Evolutionary conservation across 495 filamentous ascomycete genomes (phyloP).

Genomic region (Parathielavia appendiculata): DNA sequence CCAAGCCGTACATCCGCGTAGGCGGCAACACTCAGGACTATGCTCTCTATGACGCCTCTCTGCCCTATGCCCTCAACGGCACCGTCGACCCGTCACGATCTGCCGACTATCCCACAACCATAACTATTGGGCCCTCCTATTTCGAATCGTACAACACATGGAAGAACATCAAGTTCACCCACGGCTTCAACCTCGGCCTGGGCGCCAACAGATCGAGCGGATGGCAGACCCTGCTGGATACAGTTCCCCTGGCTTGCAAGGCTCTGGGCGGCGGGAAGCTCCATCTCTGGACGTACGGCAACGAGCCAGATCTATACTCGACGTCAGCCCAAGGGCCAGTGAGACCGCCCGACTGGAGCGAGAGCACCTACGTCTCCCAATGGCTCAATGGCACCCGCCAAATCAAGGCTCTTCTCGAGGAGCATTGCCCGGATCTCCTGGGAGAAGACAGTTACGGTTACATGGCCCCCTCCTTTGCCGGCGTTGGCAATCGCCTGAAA

Average conservation of each 20-base stretch:
- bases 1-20: slow-evolving; percentile 54
- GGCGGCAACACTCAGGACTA: slow-evolving; percentile 62
- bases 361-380: slow-evolving; percentile 54
- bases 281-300: slow-evolving; percentile 58
- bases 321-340: slow-evolving; percentile 50
- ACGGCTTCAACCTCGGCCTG: slow-evolving; percentile 59
- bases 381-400: slow-evolving; percentile 53
- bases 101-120: slow-evolving; percentile 55
- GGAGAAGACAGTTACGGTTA: slow-evolving; percentile 43
- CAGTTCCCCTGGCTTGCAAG: slow-evolving; percentile 56
- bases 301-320: slow-evolving; percentile 62
- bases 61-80: slow-evolving; percentile 50
- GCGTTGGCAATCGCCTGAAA: slow-evolving; percentile 49
- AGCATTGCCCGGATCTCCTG: slow-evolving; percentile 50
- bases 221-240: slow-evolving; percentile 49
- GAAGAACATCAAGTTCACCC: slow-evolving; percentile 52
- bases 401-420: slow-evolving; percentile 45
- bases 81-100: slow-evolving; percentile 48
- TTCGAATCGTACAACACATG: slow-evolving; percentile 63
- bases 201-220: slow-evolving; percentile 51
- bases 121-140: slow-evolving; percentile 57
- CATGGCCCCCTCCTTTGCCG: slow-evolving; percentile 58
- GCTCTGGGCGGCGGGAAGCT: slow-evolving; percentile 48
- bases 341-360: slow-evolving; percentile 51
- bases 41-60: slow-evolving; percentile 53